phyloP scores from a whole-genome alignment of 192 early-diverging fungal species.

The Umbelopsis ramanniana region DNA sequence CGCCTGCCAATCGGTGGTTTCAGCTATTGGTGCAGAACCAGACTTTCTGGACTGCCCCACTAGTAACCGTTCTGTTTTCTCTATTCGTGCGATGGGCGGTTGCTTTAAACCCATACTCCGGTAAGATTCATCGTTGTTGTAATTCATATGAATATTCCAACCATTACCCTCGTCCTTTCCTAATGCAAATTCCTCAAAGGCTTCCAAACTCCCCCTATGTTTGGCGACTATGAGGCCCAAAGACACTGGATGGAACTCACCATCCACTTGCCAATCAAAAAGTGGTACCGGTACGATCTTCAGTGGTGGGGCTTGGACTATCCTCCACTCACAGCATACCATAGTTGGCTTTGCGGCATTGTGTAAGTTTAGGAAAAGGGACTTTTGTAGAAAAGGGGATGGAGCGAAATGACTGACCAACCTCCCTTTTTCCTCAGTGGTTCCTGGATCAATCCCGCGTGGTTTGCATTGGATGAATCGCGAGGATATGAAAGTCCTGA shows the following conservation, averaged over 20 bases:
- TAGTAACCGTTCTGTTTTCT: conserved; percentile 51
- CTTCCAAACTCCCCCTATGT: conserved; percentile 71
- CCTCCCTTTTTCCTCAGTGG: conserved; percentile 54
- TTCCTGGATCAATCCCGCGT: conserved; percentile 71
- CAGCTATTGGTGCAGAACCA: conserved; percentile 43
- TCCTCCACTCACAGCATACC: conserved; percentile 94
- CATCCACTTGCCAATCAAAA: conserved; percentile 65
- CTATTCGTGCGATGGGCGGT: conserved; percentile 70
- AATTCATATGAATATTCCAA: neutral
- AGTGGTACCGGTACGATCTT: conserved; percentile 92
- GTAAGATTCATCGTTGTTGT: conserved; percentile 32
- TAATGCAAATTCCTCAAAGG: conserved; percentile 40
- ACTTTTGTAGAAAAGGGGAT: neutral
- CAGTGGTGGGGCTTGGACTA: conserved; percentile 98
- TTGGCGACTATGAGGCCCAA: conserved; percentile 98
- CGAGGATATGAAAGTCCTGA: conserved; percentile 78
- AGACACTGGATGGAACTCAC: conserved; percentile 99
- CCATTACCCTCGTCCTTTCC: neutral
- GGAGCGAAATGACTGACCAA: neutral
- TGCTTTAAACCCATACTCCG: conserved; percentile 76
- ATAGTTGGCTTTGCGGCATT: conserved; percentile 83
- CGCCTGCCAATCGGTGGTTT: conserved; percentile 25
- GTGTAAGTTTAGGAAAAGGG: conserved; percentile 56
- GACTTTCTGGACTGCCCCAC: conserved; percentile 39
- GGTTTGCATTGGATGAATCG: conserved; percentile 87